Percentiles rank a stretch among this genome's conserved stretches.
These are phyloP conservation scores for Penicillium sp. DNA, from an alignment of 2,329 filamentous ascomycete species.

Conservation along the genomic window DNA sequence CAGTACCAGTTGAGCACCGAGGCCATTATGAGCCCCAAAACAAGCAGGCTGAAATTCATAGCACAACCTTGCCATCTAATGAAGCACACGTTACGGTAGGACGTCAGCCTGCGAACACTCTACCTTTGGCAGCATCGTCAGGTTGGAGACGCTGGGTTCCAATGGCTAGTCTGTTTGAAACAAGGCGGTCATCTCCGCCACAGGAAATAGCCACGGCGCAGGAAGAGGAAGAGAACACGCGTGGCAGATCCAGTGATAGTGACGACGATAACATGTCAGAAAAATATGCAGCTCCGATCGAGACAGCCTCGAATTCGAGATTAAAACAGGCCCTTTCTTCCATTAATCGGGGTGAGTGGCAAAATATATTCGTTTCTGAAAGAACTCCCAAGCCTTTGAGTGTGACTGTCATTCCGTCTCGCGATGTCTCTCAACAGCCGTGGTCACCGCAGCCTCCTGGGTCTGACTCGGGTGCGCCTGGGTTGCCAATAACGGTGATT, in stretches of 20 bases:
- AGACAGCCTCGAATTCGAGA: neutral
- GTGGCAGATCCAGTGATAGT: neutral
- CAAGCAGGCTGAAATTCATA: slow-evolving; percentile 20
- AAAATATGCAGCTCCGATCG: neutral
- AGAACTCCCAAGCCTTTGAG: slow-evolving; percentile 43
- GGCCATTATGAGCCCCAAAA: slow-evolving; percentile 15
- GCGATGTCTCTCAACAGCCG: slow-evolving; percentile 50
- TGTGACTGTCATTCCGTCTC: slow-evolving; percentile 59
- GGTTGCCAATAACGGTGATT: slow-evolving; percentile 54
- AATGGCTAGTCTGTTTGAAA: slow-evolving; percentile 56
- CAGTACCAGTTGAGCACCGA: slow-evolving; percentile 12
- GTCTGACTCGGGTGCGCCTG: neutral
- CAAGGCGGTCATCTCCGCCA: slow-evolving; percentile 55
- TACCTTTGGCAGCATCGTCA: neutral
- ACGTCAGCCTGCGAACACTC: neutral
- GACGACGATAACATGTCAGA: slow-evolving; percentile 5
- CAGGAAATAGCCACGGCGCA: slow-evolving; percentile 57
- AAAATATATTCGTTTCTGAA: slow-evolving; percentile 12
- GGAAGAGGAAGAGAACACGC: slow-evolving; percentile 24
- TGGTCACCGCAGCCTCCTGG: slow-evolving; percentile 46
- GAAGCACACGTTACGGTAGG: neutral
- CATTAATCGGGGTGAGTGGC: slow-evolving; percentile 11
- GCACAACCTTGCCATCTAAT: neutral
- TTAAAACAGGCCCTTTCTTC: slow-evolving; percentile 8
- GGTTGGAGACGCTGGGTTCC: slow-evolving; percentile 42